Conservation (phyloP, 495 filamentous ascomycete species). For the Oleoguttula mirabilis region DNA sequence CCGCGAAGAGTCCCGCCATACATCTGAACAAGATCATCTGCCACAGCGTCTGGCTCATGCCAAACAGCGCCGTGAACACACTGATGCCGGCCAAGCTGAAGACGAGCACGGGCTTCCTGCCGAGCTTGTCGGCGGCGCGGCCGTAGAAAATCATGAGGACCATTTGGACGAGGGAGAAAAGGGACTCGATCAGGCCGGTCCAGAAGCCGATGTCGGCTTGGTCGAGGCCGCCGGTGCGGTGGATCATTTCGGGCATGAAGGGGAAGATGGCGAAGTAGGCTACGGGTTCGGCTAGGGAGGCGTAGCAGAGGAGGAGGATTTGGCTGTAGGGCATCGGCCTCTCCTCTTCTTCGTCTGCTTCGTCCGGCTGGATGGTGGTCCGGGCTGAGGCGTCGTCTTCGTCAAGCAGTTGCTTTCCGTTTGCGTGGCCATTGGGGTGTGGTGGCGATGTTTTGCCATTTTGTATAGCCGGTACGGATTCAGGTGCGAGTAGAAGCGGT, state of each 20-base stretch:
- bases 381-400: no score
- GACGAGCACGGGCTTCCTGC: constrained; percentile 56
- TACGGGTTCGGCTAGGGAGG: constrained; percentile 57
- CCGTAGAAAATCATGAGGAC: constrained; percentile 52
- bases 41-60: constrained; percentile 44
- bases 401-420: no score
- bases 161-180: constrained; percentile 58
- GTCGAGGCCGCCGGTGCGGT: constrained; percentile 42
- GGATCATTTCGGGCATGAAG: constrained; percentile 60
- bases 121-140: constrained; percentile 48
- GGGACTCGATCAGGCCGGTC: constrained; percentile 57
- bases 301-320: constrained; percentile 54
- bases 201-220: constrained; percentile 58
- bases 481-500: constrained; percentile 14
- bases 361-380: background rate
- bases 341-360: constrained; percentile 24
- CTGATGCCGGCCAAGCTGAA: constrained; percentile 48
- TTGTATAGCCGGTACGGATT: no score
- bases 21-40: constrained; percentile 59
- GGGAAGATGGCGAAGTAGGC: constrained; percentile 68
- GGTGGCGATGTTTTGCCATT: no score
- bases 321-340: constrained; percentile 45
- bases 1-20: constrained; percentile 54
- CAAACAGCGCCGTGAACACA: constrained; percentile 47
- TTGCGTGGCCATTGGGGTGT: no score